phyloP scores from a whole-genome alignment of 1,284 basidiomycete species.

The Phenoliferia sp. region DNA sequence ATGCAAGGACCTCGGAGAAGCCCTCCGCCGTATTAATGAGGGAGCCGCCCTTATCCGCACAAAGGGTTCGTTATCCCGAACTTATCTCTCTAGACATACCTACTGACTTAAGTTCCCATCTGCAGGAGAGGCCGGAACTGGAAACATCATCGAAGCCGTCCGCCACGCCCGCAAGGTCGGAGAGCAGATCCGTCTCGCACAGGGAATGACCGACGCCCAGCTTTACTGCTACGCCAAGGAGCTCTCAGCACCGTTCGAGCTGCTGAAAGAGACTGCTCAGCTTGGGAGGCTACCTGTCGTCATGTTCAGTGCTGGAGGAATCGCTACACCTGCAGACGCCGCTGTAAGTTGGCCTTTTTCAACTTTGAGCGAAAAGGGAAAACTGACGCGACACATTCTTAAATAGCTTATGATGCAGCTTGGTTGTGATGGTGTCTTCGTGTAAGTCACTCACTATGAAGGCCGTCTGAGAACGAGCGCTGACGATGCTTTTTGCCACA shows the following conservation, averaged over 20 bases:
- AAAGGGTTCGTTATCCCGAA: conserved; percentile 61
- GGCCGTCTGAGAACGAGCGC: not conserved
- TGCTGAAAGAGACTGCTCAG: conserved; percentile 92
- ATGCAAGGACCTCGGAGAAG: conserved; percentile 65
- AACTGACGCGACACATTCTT: not conserved
- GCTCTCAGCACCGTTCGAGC: conserved; percentile 90
- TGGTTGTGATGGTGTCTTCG: conserved; percentile 81
- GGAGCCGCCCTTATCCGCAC: conserved; percentile 93
- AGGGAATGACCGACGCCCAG: conserved; percentile 75
- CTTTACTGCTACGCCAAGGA: conserved; percentile 93
- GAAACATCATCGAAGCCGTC: conserved; percentile 95
- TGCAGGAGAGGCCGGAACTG: conserved; percentile 69
- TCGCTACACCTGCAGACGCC: conserved; percentile 95
- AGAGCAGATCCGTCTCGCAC: conserved; percentile 78
- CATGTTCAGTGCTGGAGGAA: conserved; percentile 66
- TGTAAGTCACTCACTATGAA: conserved; percentile 49
- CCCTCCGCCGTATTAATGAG: conserved; percentile 91
- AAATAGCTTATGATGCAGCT: conserved; percentile 90
- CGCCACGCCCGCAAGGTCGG: conserved; percentile 80
- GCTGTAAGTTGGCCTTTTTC: conserved; percentile 46
- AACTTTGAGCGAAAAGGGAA: not conserved
- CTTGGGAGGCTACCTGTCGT: conserved; percentile 90
- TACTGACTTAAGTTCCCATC: not conserved
- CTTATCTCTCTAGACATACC: not conserved
- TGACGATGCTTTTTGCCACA: conserved; percentile 53